Base-by-base conservation (phyloP, 768 basidiomycete genomes). In the Fomitopsis serialis region DNA sequence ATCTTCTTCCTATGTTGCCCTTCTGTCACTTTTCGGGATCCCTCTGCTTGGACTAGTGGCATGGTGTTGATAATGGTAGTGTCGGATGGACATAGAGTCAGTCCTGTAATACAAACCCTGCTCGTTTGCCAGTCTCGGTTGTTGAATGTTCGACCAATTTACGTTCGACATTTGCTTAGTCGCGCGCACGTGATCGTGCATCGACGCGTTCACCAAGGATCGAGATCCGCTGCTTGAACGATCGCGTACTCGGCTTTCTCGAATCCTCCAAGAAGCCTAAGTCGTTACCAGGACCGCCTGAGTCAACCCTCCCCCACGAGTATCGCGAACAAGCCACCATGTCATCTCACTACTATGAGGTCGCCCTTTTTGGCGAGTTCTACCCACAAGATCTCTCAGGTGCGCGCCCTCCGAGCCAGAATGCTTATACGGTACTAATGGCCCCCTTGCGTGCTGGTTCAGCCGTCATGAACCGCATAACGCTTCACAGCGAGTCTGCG, bases 291-390 rank as follows among this genome's bases (percentile, higher is more conserved):
- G n/a, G 29, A 32, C 11, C 29, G 29, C 11, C 6, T 32, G 29
- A 5, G 11, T 5, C 29, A 32, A 32, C 29, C 29, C 29, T 5
- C 29, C 29, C 11, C 29, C 6, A 32, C 29, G 6, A 32, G 11
- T 32, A 6, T 32, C 5, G 11, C 29, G 29, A 5, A 6, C 6
- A 5, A 11, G 29, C 11, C 29, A 11, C 1, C 8, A 58, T 58
- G 58, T 65, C 72, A 34, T 69, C 72, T 11, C 82, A 86, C 62
- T 77, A 76, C 49, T 92, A 91, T 64, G 89, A 92, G 72, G 85
- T 91, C 53, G 86, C 87, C 0, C 81, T 92, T 56, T 89, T 85
- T 52, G 89, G 87, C 56, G 88, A 89, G 63, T 90, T 92, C 73
- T 88, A 86, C 57, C 68, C 87, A 29, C 77, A 81, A 42, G 89